phyloP scores from a whole-genome alignment of 2,329 filamentous ascomycete species.

The Exophiala phaeomuriformis region DNA sequence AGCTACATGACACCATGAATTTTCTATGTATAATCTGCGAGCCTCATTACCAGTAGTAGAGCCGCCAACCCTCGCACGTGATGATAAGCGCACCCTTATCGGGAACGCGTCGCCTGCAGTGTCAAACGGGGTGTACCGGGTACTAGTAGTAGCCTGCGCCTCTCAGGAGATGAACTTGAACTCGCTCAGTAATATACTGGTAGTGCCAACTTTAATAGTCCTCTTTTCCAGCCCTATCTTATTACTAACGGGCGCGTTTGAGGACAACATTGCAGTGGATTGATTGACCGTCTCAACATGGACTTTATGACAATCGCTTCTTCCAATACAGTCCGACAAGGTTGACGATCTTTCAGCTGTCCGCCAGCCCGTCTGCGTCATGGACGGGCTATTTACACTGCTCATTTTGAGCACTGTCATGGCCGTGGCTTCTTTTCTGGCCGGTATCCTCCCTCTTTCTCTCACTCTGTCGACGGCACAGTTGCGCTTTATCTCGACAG shows the following conservation, averaged over 20 bases:
- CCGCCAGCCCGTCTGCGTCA: conserved; percentile 20
- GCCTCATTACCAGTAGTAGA: too few species aligned
- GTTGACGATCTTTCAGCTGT: not conserved
- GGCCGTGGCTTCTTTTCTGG: conserved; percentile 74
- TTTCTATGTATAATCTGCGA: too few species aligned
- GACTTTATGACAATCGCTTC: not conserved
- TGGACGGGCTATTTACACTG: conserved; percentile 60
- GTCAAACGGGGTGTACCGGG: too few species aligned
- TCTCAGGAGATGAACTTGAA: not conserved
- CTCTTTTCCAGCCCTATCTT: too few species aligned
- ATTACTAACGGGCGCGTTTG: too few species aligned
- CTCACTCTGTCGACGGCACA: conserved; percentile 82
- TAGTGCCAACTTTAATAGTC: too few species aligned
- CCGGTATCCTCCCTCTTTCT: conserved; percentile 81
- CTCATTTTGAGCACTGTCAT: conserved; percentile 59
- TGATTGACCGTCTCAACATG: not conserved
- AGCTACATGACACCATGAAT: too few species aligned
- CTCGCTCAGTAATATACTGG: not conserved
- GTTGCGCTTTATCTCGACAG: conserved; percentile 78
- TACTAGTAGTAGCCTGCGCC: not conserved
- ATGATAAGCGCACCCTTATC: not conserved
- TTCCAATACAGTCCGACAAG: not conserved
- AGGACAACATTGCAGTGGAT: too few species aligned
- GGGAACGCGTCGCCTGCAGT: not conserved
- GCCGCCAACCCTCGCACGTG: conserved; percentile 2